phyloP scores from a whole-genome alignment of 768 basidiomycete genomes.

The Postia placenta region DNA sequence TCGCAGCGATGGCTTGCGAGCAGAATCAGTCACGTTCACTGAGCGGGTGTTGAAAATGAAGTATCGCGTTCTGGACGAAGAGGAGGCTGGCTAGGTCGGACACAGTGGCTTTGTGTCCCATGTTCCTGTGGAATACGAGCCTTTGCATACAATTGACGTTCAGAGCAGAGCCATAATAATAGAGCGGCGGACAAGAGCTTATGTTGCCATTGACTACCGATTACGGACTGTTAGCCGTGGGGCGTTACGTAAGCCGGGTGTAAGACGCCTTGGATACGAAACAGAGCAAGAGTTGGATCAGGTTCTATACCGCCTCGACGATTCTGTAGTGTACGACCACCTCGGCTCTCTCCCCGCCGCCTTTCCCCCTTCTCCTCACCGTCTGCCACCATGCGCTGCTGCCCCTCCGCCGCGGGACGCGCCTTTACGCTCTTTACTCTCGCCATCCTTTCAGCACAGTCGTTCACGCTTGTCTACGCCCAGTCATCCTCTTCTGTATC shows the following conservation, averaged over 20 bases:
- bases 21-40: background rate
- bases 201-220: background rate
- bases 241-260: too few relatives aligned
- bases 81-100: background rate
- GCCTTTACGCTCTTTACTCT: constrained; percentile 25
- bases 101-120: too few relatives aligned
- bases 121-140: background rate
- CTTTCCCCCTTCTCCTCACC: constrained; percentile 6
- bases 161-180: background rate
- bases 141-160: background rate
- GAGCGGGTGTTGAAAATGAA: background rate
- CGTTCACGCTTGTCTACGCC: constrained; percentile 18
- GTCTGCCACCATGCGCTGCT: constrained; percentile 18
- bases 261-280: too few relatives aligned
- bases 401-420: constrained; percentile 22
- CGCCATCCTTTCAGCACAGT: constrained; percentile 24
- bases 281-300: background rate
- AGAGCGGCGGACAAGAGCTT: background rate
- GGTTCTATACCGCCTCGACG: background rate
- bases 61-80: background rate
- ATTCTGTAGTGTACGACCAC: background rate
- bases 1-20: constrained; percentile 5
- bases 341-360: constrained; percentile 2
- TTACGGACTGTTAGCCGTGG: too few relatives aligned
- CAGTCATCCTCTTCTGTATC: constrained; percentile 2